Evolutionary conservation across 2,329 filamentous ascomycete species (phyloP), one percentile per base, ranked within the genome.

Genomic region (Gliomastix tumulicola): DNA sequence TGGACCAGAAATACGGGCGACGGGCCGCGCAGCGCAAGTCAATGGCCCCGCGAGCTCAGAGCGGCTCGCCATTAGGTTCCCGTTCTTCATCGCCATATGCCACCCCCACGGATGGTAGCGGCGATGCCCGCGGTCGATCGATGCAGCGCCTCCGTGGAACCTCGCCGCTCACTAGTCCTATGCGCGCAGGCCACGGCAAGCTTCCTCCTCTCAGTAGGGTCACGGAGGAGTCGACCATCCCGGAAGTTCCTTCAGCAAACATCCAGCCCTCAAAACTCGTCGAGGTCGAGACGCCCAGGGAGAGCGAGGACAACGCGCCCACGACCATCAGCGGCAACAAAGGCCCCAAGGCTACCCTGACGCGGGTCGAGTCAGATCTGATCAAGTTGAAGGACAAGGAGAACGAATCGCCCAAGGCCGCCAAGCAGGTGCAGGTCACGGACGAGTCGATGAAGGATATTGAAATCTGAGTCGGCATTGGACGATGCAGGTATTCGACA

Each of bases 1-100:
- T 84, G 64, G 92, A 98, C 57, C 90, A 97, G 59, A 97, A 95
- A 66, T 84, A 92, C 57, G 90, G 90, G 33, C 74, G 92, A 41
- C 68, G 72, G 22, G 57, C 59, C 28, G 61, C 60, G 36, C 74
- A 74, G 57, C 69, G 78, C 41, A 72, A 62, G 44, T 80, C 77
- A 2, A 63, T 63, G 47, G 63, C 56, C 3, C 62, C 66, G 4
- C 30, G 33, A 17, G 39, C 42, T 20, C 67, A 65, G 47, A 47
- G 56, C 23, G 58, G 56, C 19, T 74, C 71, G 10, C 67, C 68
- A 11, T 62, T 63, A 30, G 67, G 59, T 42, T 65, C 69, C 40
- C 67, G 62, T 41, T 66, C 71, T 12, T 66, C 58, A 32, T 79
- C 74, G 4, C 77, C 78, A 6, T 89, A 89, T 54, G 69, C 71